phyloP scores from a whole-genome alignment of 805 yeast genomes.

The Kluyveromyces siamensis region DNA sequence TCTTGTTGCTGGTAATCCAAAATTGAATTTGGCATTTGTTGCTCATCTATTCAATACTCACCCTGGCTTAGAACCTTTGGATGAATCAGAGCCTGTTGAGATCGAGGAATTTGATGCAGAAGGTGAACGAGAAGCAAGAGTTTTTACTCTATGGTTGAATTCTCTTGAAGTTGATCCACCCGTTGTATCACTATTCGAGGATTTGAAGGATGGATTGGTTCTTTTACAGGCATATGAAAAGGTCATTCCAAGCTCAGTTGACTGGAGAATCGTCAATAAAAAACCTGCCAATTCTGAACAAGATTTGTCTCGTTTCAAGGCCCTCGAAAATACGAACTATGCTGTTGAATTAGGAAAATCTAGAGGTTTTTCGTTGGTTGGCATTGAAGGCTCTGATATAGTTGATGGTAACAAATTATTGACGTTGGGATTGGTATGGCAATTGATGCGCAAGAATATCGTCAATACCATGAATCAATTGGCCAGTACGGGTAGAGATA shows the following conservation, averaged over 20 bases:
- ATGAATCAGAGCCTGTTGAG: conserved; percentile 83
- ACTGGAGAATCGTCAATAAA: conserved; percentile 71
- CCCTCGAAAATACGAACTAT: conserved; percentile 94
- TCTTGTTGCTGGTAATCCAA: conserved; percentile 92
- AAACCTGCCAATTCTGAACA: conserved; percentile 57
- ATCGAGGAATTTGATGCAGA: conserved; percentile 98
- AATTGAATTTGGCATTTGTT: conserved; percentile 91
- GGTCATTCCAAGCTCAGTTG: conserved; percentile 88
- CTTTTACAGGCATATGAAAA: conserved; percentile 90
- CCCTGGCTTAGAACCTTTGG: conserved; percentile 94
- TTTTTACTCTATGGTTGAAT: conserved; percentile 94
- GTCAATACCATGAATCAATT: conserved; percentile 70
- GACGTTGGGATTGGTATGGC: conserved; percentile 94
- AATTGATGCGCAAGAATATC: conserved; percentile 94
- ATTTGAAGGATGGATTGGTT: conserved; percentile 84
- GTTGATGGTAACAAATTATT: conserved; percentile 85
- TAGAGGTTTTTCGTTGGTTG: conserved; percentile 86
- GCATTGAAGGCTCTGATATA: conserved; percentile 96
- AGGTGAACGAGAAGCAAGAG: conserved; percentile 99
- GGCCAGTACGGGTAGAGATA: conserved; percentile 61
- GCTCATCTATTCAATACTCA: conserved; percentile 94
- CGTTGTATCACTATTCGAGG: conserved; percentile 84
- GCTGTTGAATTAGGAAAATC: conserved; percentile 96
- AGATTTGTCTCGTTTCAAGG: conserved; percentile 85
- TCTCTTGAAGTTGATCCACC: conserved; percentile 95